Conservation (phyloP, 371 early-diverging fungal genomes). For the Gilbertella persicaria region DNA sequence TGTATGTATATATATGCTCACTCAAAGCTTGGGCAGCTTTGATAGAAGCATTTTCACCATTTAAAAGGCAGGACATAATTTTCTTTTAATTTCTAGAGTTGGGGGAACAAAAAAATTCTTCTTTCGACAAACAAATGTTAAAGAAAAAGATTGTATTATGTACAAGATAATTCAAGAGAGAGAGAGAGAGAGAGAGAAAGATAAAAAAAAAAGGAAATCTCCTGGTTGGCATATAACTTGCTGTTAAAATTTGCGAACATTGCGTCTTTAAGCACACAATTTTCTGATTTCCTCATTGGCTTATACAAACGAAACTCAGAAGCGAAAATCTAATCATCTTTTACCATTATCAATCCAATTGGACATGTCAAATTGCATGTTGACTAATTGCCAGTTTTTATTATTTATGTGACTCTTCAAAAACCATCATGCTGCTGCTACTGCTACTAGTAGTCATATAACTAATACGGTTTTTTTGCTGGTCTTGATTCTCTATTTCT, state of each 20-base stretch:
- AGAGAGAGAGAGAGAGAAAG: background rate
- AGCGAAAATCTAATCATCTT: slow-evolving; percentile 1
- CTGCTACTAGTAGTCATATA: slow-evolving; percentile 26
- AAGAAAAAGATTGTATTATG: too few species aligned
- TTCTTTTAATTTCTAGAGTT: too few species aligned
- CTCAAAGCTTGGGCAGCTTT: slow-evolving; percentile 72
- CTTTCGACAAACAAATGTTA: too few species aligned
- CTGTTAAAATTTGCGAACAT: slow-evolving; percentile 30
- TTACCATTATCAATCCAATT: background rate
- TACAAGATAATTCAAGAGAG: slow-evolving; percentile 9
- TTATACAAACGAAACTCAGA: slow-evolving; percentile 1
- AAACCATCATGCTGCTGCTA: slow-evolving; percentile 16
- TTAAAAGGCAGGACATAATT: slow-evolving; percentile 23
- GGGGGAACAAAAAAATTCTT: too few species aligned
- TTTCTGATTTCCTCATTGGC: slow-evolving; percentile 21
- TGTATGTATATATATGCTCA: slow-evolving; percentile 69
- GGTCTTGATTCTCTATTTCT: background rate
- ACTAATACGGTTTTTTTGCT: slow-evolving; percentile 17
- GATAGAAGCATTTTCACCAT: slow-evolving; percentile 66
- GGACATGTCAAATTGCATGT: background rate
- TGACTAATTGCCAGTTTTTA: too few species aligned
- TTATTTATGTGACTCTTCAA: slow-evolving; percentile 5
- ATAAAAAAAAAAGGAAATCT: slow-evolving; percentile 2
- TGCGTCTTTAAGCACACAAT: slow-evolving; percentile 40
- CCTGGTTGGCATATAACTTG: slow-evolving; percentile 7